Percentiles rank a stretch among this genome's conserved stretches.
These are phyloP conservation scores for Chlorella sp. DNA, from an alignment of 139 green algal genomes.

Conservation along the genomic window DNA sequence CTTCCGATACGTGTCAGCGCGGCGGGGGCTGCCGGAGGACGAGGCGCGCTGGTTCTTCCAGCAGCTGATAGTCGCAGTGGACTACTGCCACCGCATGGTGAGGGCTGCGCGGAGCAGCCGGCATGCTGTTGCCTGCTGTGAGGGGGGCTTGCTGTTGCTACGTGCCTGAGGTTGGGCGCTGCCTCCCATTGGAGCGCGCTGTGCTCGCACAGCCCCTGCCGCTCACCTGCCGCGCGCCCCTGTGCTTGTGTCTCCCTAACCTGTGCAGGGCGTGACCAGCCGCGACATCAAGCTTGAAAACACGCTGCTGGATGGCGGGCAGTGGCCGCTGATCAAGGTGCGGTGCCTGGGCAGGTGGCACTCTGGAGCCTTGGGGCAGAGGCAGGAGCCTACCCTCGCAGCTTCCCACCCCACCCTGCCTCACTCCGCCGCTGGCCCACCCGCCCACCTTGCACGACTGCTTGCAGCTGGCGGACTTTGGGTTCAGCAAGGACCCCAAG, in stretches of 20 bases:
- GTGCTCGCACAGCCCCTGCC: too few relatives aligned
- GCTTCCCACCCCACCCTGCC: not conserved
- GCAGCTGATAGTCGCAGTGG: constrained; percentile 94
- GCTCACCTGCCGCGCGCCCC: too few relatives aligned
- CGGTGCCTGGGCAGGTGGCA: too few relatives aligned
- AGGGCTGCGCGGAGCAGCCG: not conserved
- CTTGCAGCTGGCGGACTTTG: constrained; percentile 71
- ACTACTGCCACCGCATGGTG: constrained; percentile 94
- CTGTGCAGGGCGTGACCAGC: constrained; percentile 70
- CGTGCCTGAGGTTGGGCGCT: too few relatives aligned
- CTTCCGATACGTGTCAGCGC: constrained; percentile 78
- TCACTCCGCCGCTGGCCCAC: not conserved
- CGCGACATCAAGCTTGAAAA: constrained; percentile 98
- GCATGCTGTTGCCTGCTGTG: too few relatives aligned
- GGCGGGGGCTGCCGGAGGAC: constrained; percentile 87
- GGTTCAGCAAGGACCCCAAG: constrained; percentile 77
- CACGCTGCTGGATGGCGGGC: constrained; percentile 87
- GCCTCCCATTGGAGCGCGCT: too few relatives aligned
- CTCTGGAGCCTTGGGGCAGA: too few relatives aligned
- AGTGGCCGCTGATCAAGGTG: constrained; percentile 44
- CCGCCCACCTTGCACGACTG: not conserved
- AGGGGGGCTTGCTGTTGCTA: too few relatives aligned
- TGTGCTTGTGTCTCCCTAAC: too few relatives aligned
- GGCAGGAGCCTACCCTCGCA: not conserved
- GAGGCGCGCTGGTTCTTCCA: constrained; percentile 99